phyloP scores from a whole-genome alignment of 2,329 filamentous ascomycete genomes.

The Microdochium nivale region DNA sequence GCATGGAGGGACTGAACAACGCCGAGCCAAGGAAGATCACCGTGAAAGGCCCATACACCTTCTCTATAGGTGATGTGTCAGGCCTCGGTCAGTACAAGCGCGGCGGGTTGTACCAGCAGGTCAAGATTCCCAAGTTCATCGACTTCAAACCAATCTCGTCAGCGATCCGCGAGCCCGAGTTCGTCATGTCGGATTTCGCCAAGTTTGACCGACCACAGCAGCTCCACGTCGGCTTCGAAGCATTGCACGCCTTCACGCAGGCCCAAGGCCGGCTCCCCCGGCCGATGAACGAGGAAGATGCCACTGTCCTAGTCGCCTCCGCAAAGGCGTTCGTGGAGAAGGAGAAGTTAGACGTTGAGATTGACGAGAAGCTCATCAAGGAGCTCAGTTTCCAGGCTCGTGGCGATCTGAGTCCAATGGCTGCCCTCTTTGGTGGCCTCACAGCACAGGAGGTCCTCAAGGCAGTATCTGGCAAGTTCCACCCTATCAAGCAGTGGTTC shows the following conservation, averaged over 20 bases:
- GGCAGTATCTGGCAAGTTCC: constrained; percentile 94
- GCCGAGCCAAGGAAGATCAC: constrained; percentile 81
- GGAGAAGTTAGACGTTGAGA: constrained; percentile 70
- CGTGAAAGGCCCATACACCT: constrained; percentile 94
- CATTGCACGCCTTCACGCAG: constrained; percentile 77
- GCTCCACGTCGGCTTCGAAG: constrained; percentile 86
- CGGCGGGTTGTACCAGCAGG: constrained; percentile 86
- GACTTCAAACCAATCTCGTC: constrained; percentile 76
- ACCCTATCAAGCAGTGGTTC: constrained; percentile 90
- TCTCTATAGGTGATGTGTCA: constrained; percentile 90
- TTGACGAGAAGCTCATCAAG: constrained; percentile 86
- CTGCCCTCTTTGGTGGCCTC: constrained; percentile 90
- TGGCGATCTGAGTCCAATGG: constrained; percentile 86
- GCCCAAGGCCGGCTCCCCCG: constrained; percentile 67
- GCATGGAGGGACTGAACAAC: constrained; percentile 82
- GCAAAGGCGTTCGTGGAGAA: constrained; percentile 66
- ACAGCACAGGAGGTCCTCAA: constrained; percentile 93
- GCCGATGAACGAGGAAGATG: constrained; percentile 79
- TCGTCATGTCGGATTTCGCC: constrained; percentile 89
- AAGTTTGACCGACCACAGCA: constrained; percentile 95
- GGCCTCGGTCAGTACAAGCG: constrained; percentile 78
- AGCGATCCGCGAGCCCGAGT: constrained; percentile 78
- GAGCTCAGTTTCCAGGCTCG: constrained; percentile 92
- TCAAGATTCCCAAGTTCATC: constrained; percentile 95
- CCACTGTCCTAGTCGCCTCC: constrained; percentile 65